A percentile compares a stretch with the other conserved stretches of the same genome.
These are phyloP conservation scores for Schwanniomyces pseudopolymorphus DNA, from an alignment of 805 yeast species.

Conservation along the genomic window DNA sequence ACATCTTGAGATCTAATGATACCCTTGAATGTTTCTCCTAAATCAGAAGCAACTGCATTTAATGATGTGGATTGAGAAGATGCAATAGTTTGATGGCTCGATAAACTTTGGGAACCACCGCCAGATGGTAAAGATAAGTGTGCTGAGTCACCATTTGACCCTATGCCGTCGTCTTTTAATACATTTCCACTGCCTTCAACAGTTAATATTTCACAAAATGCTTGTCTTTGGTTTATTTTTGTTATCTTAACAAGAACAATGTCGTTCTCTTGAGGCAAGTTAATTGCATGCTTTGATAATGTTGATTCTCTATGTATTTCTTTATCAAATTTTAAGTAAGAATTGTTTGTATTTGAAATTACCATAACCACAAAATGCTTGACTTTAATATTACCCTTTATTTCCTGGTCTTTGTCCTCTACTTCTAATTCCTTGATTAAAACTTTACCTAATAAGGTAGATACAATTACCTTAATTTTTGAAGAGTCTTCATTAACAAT, in stretches of 20 bases:
- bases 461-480: constrained; percentile 43
- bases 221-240: constrained; percentile 66
- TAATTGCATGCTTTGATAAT: constrained; percentile 32
- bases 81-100: constrained; percentile 36
- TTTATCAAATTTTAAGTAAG: constrained; percentile 23
- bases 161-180: constrained; percentile 63
- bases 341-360: constrained; percentile 20
- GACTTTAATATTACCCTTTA: constrained; percentile 10
- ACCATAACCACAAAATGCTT: constrained; percentile 31
- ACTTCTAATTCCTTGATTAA: constrained; percentile 20
- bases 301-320: constrained; percentile 2
- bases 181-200: constrained; percentile 64
- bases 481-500: constrained; percentile 33
- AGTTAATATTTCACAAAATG: constrained; percentile 68
- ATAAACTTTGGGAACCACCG: constrained; percentile 51
- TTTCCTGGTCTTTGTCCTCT: constrained; percentile 6
- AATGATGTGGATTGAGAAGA: constrained; percentile 38
- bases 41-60: constrained; percentile 52
- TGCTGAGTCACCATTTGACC: constrained; percentile 49
- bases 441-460: constrained; percentile 67
- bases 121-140: constrained; percentile 43
- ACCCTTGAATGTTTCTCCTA: constrained; percentile 89
- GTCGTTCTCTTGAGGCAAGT: constrained; percentile 82
- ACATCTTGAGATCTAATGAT: constrained; percentile 85
- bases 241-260: constrained; percentile 75